These are phyloP conservation scores for Syzygium jambos DNA, from an alignment of 345 rosid genomes.

Conservation along the genomic window DNA sequence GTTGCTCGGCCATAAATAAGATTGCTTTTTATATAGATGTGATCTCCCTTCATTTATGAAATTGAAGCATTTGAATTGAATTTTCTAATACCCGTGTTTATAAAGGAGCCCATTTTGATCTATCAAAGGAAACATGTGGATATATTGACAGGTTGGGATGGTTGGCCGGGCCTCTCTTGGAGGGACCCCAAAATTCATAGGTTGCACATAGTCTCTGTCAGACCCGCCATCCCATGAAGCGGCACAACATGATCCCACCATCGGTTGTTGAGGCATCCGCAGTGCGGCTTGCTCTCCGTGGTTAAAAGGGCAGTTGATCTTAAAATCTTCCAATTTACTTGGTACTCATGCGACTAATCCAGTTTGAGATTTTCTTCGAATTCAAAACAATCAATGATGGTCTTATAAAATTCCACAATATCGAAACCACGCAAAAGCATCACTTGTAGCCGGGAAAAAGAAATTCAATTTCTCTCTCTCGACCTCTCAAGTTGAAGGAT, in stretches of 20 bases:
- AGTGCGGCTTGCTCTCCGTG: background rate
- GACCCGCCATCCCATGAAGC: background rate
- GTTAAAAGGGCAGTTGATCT: background rate
- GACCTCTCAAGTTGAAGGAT: no score
- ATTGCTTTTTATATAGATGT: accelerated
- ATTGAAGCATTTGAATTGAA: background rate
- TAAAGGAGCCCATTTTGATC: background rate
- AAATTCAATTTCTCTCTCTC: no score
- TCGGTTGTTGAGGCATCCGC: background rate
- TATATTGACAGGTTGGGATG: background rate
- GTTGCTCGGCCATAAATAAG: accelerated
- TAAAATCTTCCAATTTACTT: no score
- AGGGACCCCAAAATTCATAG: background rate
- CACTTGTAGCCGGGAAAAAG: no score
- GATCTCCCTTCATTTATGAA: background rate
- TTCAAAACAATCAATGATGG: background rate
- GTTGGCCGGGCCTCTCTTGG: no score
- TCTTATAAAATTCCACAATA: background rate
- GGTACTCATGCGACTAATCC: background rate
- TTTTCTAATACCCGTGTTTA: background rate
- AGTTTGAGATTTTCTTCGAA: background rate
- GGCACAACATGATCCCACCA: background rate
- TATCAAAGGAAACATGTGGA: background rate
- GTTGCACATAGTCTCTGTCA: background rate
- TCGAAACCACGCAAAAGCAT: background rate